These are phyloP conservation scores for Smithsoniella earleae DNA, from an alignment of 163 green algal species.

Conservation along the genomic window DNA sequence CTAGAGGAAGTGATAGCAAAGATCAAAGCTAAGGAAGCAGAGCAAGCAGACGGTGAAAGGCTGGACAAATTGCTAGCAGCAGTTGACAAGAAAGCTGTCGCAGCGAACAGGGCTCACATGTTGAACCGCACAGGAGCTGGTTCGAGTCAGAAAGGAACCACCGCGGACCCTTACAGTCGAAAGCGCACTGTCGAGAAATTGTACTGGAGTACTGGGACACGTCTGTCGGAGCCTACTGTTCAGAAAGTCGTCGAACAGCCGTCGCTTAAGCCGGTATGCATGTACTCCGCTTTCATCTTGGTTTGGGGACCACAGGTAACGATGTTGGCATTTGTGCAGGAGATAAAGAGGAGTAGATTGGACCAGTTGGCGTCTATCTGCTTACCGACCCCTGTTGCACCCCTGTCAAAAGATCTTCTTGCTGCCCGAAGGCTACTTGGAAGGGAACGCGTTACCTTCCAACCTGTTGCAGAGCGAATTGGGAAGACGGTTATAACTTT, in stretches of 20 bases:
- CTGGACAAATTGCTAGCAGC: not conserved
- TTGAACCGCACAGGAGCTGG: too few species aligned
- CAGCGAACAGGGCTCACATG: not conserved
- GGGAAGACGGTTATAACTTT: not conserved
- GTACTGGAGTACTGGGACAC: slow-evolving; percentile 19
- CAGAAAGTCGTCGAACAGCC: too few species aligned
- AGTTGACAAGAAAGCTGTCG: slow-evolving; percentile 16
- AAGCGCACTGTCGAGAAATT: slow-evolving; percentile 18
- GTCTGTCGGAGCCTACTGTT: too few species aligned
- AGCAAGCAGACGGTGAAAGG: slow-evolving; percentile 27
- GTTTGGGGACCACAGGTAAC: too few species aligned
- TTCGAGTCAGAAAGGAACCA: too few species aligned
- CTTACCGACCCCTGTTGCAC: not conserved
- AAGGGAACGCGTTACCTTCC: not conserved
- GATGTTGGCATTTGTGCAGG: too few species aligned
- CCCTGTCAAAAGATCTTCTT: not conserved
- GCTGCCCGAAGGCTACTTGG: not conserved
- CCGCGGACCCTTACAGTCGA: slow-evolving; percentile 27
- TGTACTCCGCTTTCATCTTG: too few species aligned
- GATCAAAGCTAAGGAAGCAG: slow-evolving; percentile 16
- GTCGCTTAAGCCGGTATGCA: too few species aligned
- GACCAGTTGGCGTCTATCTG: not conserved
- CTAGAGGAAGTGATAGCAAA: slow-evolving; percentile 17
- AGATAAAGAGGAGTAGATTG: not conserved
- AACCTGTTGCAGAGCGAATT: not conserved